Conservation (phyloP, 1,139 yeast species). For the Zygoascus sp. region DNA sequence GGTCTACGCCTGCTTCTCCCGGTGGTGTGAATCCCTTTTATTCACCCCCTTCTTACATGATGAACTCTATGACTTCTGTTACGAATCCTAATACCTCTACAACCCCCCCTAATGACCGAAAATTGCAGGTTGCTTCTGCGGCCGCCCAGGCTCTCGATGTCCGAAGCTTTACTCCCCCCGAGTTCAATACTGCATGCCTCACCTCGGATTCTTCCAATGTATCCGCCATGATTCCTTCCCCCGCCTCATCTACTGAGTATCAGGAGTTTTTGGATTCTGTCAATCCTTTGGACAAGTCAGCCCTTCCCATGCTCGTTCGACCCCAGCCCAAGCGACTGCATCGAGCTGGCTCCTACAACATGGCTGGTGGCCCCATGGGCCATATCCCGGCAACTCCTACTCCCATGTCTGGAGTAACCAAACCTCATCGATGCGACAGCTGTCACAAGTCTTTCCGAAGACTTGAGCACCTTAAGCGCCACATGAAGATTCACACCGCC, state of each 20-base stretch:
- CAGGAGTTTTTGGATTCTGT: constrained; percentile 7
- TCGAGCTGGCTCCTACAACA: background rate
- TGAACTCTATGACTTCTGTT: constrained; percentile 11
- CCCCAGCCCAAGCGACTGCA: background rate
- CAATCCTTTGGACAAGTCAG: background rate
- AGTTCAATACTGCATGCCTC: constrained; percentile 10
- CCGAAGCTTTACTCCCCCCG: constrained; percentile 20
- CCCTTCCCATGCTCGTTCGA: background rate
- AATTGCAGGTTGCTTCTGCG: constrained; percentile 16
- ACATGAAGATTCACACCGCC: constrained; percentile 79
- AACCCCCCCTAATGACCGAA: constrained; percentile 9
- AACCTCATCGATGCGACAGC: constrained; percentile 45
- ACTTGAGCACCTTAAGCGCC: constrained; percentile 90
- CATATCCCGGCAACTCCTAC: constrained; percentile 46
- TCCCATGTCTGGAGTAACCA: constrained; percentile 15
- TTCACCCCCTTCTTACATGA: constrained; percentile 31
- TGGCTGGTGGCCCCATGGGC: background rate
- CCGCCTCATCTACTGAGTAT: constrained; percentile 9
- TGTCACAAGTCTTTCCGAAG: constrained; percentile 80
- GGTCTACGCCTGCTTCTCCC: constrained; percentile 13
- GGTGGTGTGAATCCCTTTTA: constrained; percentile 35
- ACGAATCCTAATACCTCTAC: constrained; percentile 15
- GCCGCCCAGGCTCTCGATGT: constrained; percentile 20
- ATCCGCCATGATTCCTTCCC: constrained; percentile 5
- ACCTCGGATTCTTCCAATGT: background rate